Evolutionary conservation across 2,329 filamentous ascomycete genomes (phyloP).

Genomic region (Aureobasidium mangrovei): DNA sequence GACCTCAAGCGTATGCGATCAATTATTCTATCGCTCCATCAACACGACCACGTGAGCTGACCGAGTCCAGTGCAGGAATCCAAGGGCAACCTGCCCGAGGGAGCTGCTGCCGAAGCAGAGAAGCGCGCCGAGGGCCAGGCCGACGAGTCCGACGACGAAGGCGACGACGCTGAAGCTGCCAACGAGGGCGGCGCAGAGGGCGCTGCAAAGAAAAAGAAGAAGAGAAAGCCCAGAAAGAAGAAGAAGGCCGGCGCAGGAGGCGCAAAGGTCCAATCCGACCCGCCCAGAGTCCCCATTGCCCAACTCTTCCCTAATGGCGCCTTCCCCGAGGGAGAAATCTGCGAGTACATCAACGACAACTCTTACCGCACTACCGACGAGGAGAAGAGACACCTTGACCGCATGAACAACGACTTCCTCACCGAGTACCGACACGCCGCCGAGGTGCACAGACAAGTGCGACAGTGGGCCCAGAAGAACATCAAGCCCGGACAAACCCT

Average conservation of each 20-base stretch:
- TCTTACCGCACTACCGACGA: conserved; percentile 39
- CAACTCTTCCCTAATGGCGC: conserved; percentile 37
- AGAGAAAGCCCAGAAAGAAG: conserved; percentile 36
- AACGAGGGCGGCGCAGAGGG: conserved; percentile 25
- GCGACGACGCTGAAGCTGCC: conserved; percentile 30
- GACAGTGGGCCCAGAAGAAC: conserved; percentile 40
- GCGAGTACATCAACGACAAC: conserved; percentile 38
- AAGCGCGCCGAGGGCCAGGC: conserved; percentile 24
- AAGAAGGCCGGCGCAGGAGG: conserved; percentile 27
- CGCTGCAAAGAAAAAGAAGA: conserved; percentile 39
- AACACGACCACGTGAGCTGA: background rate
- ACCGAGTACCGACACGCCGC: conserved; percentile 48
- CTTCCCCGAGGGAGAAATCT: conserved; percentile 41
- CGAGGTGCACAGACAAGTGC: conserved; percentile 48
- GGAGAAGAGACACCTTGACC: conserved; percentile 37
- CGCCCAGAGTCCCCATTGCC: conserved; percentile 39
- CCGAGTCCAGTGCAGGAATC: conserved; percentile 12
- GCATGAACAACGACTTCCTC: conserved; percentile 41
- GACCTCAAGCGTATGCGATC: conserved; percentile 8
- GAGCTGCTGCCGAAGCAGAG: conserved; percentile 13
- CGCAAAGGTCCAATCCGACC: conserved; percentile 34
- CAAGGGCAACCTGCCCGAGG: conserved; percentile 15
- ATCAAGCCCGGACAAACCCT: conserved; percentile 44
- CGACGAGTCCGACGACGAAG: conserved; percentile 31
- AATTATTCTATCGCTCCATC: background rate